Conservation (phyloP, 805 yeast species). For the Kuraishia floccosa region DNA sequence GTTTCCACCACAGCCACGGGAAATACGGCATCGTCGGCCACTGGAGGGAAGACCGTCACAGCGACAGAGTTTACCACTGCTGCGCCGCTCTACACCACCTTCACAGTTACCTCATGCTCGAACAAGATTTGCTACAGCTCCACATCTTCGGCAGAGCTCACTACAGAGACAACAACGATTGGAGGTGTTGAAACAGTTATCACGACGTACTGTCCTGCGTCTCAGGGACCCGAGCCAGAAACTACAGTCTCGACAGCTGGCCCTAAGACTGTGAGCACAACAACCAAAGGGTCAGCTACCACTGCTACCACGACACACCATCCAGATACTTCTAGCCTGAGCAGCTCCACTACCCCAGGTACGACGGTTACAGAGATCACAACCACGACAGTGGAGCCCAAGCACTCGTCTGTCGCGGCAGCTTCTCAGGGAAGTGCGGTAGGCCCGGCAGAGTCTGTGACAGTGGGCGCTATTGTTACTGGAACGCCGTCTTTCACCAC, state of each 20-base stretch:
- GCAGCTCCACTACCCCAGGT: constrained; percentile 2
- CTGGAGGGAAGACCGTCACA: neutral
- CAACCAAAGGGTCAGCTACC: constrained; percentile 5
- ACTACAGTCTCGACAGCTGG: constrained; percentile 7
- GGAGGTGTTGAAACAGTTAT: constrained; percentile 8
- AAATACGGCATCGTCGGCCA: neutral
- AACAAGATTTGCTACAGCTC: constrained; percentile 7
- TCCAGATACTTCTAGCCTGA: constrained; percentile 5
- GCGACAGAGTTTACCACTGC: constrained; percentile 2
- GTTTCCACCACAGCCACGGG: neutral
- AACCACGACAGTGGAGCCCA: too few relatives aligned
- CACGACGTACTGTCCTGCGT: constrained; percentile 12
- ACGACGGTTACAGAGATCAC: too few relatives aligned
- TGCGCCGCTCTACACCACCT: constrained; percentile 4
- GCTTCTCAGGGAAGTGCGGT: too few relatives aligned
- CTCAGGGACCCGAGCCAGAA: too few relatives aligned
- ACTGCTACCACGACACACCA: too few relatives aligned
- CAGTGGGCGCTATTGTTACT: constrained; percentile 2
- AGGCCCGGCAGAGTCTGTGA: constrained; percentile 8
- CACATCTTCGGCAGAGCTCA: constrained; percentile 5
- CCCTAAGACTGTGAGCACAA: too few relatives aligned
- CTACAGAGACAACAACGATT: constrained; percentile 7
- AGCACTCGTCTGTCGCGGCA: too few relatives aligned
- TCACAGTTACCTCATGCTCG: constrained; percentile 10
- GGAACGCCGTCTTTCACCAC: constrained; percentile 7